These are phyloP conservation scores for Fusarium fujikuroi DNA, from an alignment of 2,329 filamentous ascomycete species.

Conservation along the genomic window DNA sequence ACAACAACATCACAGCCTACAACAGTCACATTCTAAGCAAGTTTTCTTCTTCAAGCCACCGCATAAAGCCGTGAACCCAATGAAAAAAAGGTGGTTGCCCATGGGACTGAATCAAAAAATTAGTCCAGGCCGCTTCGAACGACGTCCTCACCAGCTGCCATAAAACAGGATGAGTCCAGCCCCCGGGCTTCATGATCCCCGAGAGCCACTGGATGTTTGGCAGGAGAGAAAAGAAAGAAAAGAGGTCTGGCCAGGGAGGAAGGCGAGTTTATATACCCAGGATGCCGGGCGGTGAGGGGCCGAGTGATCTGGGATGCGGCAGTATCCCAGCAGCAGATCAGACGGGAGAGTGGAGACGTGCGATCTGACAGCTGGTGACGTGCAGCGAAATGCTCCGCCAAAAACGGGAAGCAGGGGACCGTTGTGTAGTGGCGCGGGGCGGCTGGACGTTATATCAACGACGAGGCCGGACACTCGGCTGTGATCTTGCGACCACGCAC, in stretches of 20 bases:
- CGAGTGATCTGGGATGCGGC: conserved; percentile 23
- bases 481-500: conserved; percentile 15
- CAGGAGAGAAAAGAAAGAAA: background rate
- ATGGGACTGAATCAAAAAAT: conserved; percentile 28
- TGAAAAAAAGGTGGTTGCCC: conserved; percentile 23
- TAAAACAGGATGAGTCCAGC: conserved; percentile 10
- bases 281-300: conserved; percentile 10
- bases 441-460: conserved; percentile 7
- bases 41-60: conserved; percentile 37
- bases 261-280: background rate
- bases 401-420: background rate
- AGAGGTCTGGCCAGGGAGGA: background rate
- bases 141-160: background rate
- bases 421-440: conserved; percentile 3
- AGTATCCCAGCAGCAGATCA: conserved; percentile 3
- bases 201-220: conserved; percentile 11
- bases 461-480: conserved; percentile 8
- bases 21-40: background rate
- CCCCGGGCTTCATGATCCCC: conserved; percentile 21
- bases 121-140: background rate
- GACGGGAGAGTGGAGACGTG: background rate
- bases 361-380: background rate
- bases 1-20: background rate
- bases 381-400: background rate
- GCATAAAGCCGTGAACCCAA: conserved; percentile 27